Base-by-base conservation (phyloP, 176 grass and related monocot species). In the Chrysopogon serrulatus region DNA sequence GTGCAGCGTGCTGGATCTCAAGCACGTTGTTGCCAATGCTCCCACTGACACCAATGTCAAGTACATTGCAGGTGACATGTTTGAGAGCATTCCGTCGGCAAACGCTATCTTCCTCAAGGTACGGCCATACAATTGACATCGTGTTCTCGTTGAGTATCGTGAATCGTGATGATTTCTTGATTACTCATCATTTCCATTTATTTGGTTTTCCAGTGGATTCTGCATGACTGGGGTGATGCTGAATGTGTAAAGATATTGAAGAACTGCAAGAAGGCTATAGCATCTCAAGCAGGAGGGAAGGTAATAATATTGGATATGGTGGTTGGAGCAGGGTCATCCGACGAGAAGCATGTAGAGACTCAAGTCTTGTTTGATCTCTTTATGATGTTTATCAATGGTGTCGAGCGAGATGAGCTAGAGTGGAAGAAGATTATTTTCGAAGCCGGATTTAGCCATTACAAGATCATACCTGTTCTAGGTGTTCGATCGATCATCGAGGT, bases 71-170 rank as follows among this genome's bases (percentile, higher is more conserved):
- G 90, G 90, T 2, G 77, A 83, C 28, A 92, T 92, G 90, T 89
- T 92, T 36, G 77, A 62, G 28, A 32, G 5, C 27, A 45, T 92
- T 43, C 90, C 90, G 19, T 79, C 83, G 1, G 90, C 90, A 6
- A 13, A 83, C 41, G 86, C 60, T 8, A 40, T 89, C n/a, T 62
- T 92, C 14, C 31, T 92, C 18, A 92, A 92, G 79, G 90, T 92
- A 71, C 18, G 35, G 3, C 13, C 14, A 45, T 14, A 15, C n/a
- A n/a, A n/a, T n/a, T n/a, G n/a, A n/a, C 1, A 49, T 53, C 18
- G 6, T 53, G 49, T 3, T 21, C 49, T 51, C 18, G 49, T 7
- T 21, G 5, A 53, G 49, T 21, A 53, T 53, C 18, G n/a, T n/a
- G n/a, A n/a, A n/a, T n/a, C n/a, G 6, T 53, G 17, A 53, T 21